Evolutionary conservation across 2,329 filamentous ascomycete genomes (phyloP).

Genomic region (Uncinocarpus reesii): DNA sequence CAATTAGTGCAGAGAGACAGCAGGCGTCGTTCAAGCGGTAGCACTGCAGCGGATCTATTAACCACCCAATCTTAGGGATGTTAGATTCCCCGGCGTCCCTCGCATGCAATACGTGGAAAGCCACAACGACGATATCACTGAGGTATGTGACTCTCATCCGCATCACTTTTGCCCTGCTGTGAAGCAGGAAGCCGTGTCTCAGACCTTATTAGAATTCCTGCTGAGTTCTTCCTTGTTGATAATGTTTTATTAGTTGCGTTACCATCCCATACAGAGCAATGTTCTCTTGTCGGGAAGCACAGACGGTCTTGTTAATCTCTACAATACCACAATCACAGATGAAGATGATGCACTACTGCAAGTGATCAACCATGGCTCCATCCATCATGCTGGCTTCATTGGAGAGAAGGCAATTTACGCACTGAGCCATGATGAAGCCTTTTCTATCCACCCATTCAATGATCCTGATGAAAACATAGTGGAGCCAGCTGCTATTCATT

Average conservation of each 20-base stretch:
- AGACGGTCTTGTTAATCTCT: slow-evolving; percentile 53
- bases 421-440: slow-evolving; percentile 52
- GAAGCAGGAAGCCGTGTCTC: slow-evolving; percentile 5
- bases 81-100: slow-evolving; percentile 30
- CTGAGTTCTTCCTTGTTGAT: not conserved
- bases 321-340: slow-evolving; percentile 46
- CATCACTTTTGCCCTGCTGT: not conserved
- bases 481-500: slow-evolving; percentile 37
- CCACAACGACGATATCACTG: slow-evolving; percentile 51
- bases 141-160: slow-evolving; percentile 29
- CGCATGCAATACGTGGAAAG: slow-evolving; percentile 37
- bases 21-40: not conserved
- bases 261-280: slow-evolving; percentile 43
- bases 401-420: slow-evolving; percentile 45
- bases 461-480: slow-evolving; percentile 41
- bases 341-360: slow-evolving; percentile 55
- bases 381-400: slow-evolving; percentile 53
- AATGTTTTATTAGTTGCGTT: slow-evolving; percentile 33
- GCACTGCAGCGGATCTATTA: slow-evolving; percentile 18
- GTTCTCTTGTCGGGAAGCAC: slow-evolving; percentile 52
- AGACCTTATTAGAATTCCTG: not conserved
- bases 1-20: too few relatives aligned
- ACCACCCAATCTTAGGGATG: slow-evolving; percentile 32
- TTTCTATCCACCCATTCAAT: slow-evolving; percentile 47
- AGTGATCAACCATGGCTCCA: slow-evolving; percentile 53